Conservation (phyloP, 2,329 filamentous ascomycete genomes). For the Fusarium sp. region DNA sequence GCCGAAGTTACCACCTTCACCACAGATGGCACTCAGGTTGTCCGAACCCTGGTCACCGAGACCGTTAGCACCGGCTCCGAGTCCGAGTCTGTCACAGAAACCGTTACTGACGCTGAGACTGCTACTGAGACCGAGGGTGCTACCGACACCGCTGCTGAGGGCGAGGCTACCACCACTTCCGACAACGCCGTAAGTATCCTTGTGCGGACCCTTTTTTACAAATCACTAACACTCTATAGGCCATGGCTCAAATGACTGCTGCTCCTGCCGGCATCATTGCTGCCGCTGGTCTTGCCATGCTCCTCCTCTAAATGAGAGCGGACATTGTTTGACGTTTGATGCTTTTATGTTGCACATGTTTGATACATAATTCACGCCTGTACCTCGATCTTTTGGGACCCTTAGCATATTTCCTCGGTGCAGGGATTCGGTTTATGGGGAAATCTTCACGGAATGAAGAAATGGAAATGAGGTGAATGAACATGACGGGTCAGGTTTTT, state of each 20-base stretch:
- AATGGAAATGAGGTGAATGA: constrained; percentile 43
- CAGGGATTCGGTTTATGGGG: constrained; percentile 32
- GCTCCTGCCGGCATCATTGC: constrained; percentile 58
- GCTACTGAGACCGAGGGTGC: constrained; percentile 15
- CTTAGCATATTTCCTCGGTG: constrained; percentile 41
- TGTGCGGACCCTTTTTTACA: not conserved
- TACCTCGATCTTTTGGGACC: constrained; percentile 44
- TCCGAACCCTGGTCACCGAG: constrained; percentile 36
- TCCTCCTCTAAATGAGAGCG: constrained; percentile 55
- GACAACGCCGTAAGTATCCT: constrained; percentile 46
- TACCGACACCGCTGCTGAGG: constrained; percentile 19
- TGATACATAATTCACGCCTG: constrained; percentile 55
- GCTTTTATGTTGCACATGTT: constrained; percentile 51
- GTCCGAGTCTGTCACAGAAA: constrained; percentile 12
- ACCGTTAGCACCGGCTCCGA: constrained; percentile 26
- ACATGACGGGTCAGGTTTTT: constrained; percentile 45
- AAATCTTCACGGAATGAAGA: constrained; percentile 44
- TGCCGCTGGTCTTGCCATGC: constrained; percentile 58
- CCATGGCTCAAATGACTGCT: constrained; percentile 53
- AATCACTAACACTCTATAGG: constrained; percentile 37
- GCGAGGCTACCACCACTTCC: constrained; percentile 36
- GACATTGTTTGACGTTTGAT: constrained; percentile 36
- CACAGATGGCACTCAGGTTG: constrained; percentile 27
- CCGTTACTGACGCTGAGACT: constrained; percentile 5
- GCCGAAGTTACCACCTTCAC: constrained; percentile 37